Evolutionary conservation across 805 yeast genomes (phyloP), one percentile per base, ranked within the genome.

Genomic region (Metschnikowia kofuensis): DNA sequence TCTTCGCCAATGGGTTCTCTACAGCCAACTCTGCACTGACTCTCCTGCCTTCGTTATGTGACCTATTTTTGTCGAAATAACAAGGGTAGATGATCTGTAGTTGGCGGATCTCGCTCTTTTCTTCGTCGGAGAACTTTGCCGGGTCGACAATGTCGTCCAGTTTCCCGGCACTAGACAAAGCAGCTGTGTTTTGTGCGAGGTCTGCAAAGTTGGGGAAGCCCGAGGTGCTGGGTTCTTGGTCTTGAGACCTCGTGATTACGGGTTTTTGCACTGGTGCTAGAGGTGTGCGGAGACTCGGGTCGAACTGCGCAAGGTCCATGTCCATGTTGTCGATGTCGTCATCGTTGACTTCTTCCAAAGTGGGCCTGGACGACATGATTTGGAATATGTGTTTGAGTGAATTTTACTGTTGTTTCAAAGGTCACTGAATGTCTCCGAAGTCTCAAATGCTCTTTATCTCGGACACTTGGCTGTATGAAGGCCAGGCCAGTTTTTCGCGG

Each of bases 301-400:
- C 97, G 54, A 89, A 86, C 70, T 92, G 95, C 4, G 96, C 95
- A 28, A 91, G 74, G 68, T 91, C 97, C 87, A 89, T 85, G 60
- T 92, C 97, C 83, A 89, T 75, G 70, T 90, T 84, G 63, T 91
- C 97, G 68, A 92, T 83, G 59, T 85, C 91, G 55, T 88, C 95
- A 61, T 82, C 87, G 64, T 85, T 90, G 49, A 87, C 82, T 58
- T 86, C 91, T 64, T 87, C 95, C 48, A 87, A 65, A 32, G 71
- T 74, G 11, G 95, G 94, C 84, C 82, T 83, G 39, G 62, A 69
- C 6, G 65, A 52, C 67, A 63, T 63, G 38, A 14, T 52, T 45
- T 26, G 28, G 21, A 21, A 21, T 21, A 21, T 21, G 21, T 21
- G 21, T 21, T 21, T 21, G 21, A 21, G 21, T 4, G 21, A 4